Conservation (phyloP, 2,329 filamentous ascomycete species). For the Fusarium sp. region DNA sequence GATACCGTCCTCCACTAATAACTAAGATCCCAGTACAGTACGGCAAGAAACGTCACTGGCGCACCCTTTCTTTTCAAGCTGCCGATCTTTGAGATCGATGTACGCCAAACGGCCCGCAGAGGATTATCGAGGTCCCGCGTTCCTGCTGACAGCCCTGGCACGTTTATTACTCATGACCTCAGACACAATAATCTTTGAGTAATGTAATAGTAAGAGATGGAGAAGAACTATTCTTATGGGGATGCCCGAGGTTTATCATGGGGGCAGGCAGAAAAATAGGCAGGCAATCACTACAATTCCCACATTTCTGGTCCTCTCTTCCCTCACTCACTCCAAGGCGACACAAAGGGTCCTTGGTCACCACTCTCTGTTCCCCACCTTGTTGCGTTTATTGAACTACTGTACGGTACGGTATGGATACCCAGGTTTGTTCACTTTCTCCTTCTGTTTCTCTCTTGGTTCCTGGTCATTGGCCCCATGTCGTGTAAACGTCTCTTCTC, state of each 20-base stretch:
- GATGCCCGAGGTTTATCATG: background rate
- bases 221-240: background rate
- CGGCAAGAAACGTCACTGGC: conserved; percentile 44
- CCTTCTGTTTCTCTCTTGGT: conserved; percentile 16
- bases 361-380: conserved; percentile 27
- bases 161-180: background rate
- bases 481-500: conserved; percentile 10
- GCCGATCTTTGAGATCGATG: conserved; percentile 47
- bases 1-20: conserved; percentile 33
- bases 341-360: conserved; percentile 36
- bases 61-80: conserved; percentile 39
- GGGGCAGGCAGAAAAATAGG: background rate
- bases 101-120: conserved; percentile 44
- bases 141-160: conserved; percentile 32
- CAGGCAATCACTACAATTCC: conserved; percentile 2
- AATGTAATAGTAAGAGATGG: background rate
- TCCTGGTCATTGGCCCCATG: conserved; percentile 12
- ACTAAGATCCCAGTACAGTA: conserved; percentile 40
- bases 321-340: conserved; percentile 18
- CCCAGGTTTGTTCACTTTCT: conserved; percentile 5
- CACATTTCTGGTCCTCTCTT: conserved; percentile 27
- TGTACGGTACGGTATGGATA: background rate
- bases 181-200: background rate
- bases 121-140: conserved; percentile 34
- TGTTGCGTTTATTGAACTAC: conserved; percentile 34